Conservation (phyloP, 2,329 filamentous ascomycete genomes). For the Trichoderma lentiforme region DNA sequence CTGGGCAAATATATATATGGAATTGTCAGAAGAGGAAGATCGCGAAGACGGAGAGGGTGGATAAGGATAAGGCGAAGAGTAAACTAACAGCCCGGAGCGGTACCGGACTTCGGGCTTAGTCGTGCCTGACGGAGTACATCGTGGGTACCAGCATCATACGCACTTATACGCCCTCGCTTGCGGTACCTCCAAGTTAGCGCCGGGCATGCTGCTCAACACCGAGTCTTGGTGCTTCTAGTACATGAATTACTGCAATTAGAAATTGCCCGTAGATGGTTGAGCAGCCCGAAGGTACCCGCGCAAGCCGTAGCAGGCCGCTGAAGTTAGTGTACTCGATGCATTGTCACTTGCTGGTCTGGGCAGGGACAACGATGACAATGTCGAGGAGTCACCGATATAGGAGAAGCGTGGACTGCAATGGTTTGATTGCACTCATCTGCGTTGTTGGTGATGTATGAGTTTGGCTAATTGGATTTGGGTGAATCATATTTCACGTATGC, state of each 20-base stretch:
- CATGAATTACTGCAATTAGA: neutral
- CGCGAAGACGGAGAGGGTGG: neutral
- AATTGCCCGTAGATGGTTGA: neutral
- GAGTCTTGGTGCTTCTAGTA: neutral
- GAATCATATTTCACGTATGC: neutral
- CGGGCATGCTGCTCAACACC: neutral
- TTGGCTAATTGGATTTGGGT: neutral
- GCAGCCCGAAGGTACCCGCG: neutral
- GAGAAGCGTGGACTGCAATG: neutral
- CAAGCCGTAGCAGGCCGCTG: constrained; percentile 1
- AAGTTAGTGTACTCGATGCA: neutral
- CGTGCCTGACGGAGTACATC: neutral
- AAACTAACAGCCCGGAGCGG: constrained; percentile 12
- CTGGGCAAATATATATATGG: neutral
- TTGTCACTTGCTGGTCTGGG: neutral
- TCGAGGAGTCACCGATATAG: constrained; percentile 1
- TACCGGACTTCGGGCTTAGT: constrained; percentile 19
- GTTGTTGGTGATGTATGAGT: neutral
- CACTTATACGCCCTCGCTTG: neutral
- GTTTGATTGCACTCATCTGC: neutral
- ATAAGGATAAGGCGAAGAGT: neutral
- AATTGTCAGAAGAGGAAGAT: neutral
- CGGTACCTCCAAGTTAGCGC: neutral
- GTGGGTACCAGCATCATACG: neutral
- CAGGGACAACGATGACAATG: neutral